Conservation (phyloP, 148 eudicot species). For the Selenicereus undatus region DNA sequence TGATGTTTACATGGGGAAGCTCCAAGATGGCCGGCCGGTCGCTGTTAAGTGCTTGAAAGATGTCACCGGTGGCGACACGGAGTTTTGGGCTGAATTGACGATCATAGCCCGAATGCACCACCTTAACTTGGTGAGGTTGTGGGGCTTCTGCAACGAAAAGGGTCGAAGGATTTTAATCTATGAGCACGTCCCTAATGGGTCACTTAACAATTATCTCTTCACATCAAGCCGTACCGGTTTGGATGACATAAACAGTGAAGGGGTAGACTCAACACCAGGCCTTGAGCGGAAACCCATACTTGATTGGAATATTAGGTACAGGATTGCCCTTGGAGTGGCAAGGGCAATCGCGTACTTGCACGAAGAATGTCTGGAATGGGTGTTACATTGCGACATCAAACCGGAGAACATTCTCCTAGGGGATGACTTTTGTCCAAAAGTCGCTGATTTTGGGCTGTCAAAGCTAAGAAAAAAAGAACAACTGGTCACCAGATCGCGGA, state of each 20-base stretch:
- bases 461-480: constrained; percentile 75
- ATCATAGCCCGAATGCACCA: constrained; percentile 94
- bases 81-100: constrained; percentile 89
- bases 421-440: constrained; percentile 82
- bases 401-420: constrained; percentile 87
- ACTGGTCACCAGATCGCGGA: constrained; percentile 47
- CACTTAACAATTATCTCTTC: constrained; percentile 63
- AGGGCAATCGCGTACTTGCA: constrained; percentile 87
- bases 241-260: constrained; percentile 8
- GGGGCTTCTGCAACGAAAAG: constrained; percentile 94
- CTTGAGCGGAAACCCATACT: constrained; percentile 44
- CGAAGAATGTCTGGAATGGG: constrained; percentile 91
- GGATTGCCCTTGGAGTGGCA: constrained; percentile 84
- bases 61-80: constrained; percentile 59
- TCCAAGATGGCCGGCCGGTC: constrained; percentile 63
- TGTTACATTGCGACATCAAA: constrained; percentile 80
- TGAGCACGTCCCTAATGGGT: constrained; percentile 85
- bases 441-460: constrained; percentile 79
- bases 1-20: constrained; percentile 63
- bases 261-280: not conserved
- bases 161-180: constrained; percentile 64
- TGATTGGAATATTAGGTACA: constrained; percentile 77
- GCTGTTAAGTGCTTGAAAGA: constrained; percentile 71
- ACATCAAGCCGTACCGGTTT: not conserved
- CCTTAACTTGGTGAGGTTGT: constrained; percentile 70